Percentiles rank a stretch among this genome's conserved stretches.
Evolutionary conservation across 176 grass and related monocot species (phyloP).

Genomic region (Zizania latifolia): DNA sequence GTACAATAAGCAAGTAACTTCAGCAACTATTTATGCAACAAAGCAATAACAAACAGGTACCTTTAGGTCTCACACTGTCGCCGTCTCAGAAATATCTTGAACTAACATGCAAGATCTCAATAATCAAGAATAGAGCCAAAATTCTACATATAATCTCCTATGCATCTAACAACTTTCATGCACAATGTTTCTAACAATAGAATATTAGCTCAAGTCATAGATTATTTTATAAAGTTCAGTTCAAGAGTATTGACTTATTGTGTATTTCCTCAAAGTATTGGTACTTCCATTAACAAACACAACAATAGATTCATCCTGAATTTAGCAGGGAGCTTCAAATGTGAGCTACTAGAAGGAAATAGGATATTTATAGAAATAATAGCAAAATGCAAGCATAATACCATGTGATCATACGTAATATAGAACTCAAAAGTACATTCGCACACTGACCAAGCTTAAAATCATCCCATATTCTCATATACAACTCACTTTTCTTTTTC

Average conservation of each 20-base stretch:
- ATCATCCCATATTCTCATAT: not conserved
- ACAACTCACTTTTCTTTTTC: not conserved
- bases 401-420: not conserved
- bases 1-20: slow-evolving; percentile 24
- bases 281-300: not conserved
- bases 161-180: not conserved
- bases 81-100: slow-evolving; percentile 6
- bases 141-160: not conserved
- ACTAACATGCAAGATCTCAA: not conserved
- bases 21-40: too few relatives aligned
- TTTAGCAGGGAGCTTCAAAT: slow-evolving; percentile 13
- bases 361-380: not conserved
- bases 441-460: not conserved
- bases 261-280: not conserved
- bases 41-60: not conserved
- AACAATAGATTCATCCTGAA: not conserved
- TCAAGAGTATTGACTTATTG: not conserved
- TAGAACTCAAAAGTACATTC: not conserved
- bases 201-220: not conserved
- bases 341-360: not conserved
- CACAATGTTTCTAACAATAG: too few relatives aligned
- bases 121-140: not conserved
- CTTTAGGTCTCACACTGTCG: too few relatives aligned
- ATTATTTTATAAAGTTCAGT: not conserved
- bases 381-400: not conserved